These are phyloP conservation scores for Phlebiopsis flavidoalba DNA, from an alignment of 768 basidiomycete species.

Conservation along the genomic window DNA sequence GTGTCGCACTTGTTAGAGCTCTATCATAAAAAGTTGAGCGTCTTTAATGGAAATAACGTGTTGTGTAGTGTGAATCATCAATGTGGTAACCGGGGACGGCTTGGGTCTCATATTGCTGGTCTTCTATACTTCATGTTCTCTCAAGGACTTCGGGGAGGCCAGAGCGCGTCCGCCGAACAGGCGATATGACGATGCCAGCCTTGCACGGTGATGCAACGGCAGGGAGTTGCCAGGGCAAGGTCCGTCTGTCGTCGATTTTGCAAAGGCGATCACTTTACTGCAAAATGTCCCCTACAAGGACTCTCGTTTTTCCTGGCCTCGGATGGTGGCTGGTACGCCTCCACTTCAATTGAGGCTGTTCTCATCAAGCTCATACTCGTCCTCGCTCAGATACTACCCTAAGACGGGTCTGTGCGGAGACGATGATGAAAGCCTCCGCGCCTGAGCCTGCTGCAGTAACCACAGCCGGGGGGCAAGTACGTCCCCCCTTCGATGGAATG, in stretches of 20 bases:
- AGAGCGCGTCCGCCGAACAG: slow-evolving; percentile 63
- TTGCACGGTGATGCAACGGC: slow-evolving; percentile 65
- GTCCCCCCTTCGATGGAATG: slow-evolving; percentile 92
- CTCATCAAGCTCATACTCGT: no score
- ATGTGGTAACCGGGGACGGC: no score
- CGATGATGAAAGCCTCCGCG: slow-evolving; percentile 28
- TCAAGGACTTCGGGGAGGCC: no score
- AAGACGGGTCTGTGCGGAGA: slow-evolving; percentile 32
- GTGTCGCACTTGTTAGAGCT: slow-evolving; percentile 53
- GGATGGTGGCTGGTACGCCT: slow-evolving; percentile 53
- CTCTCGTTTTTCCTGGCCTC: slow-evolving; percentile 73
- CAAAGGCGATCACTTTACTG: slow-evolving; percentile 96
- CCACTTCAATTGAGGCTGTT: background rate
- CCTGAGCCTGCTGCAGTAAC: slow-evolving; percentile 30
- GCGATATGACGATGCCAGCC: slow-evolving; percentile 57
- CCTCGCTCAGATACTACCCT: slow-evolving; percentile 30
- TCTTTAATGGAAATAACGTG: no score
- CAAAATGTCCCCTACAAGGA: slow-evolving; percentile 99
- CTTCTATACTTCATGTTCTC: no score
- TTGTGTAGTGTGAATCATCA: no score
- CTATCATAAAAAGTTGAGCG: slow-evolving; percentile 57
- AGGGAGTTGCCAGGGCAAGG: slow-evolving; percentile 85
- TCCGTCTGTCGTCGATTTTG: slow-evolving; percentile 90
- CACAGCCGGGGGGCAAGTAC: slow-evolving; percentile 71
- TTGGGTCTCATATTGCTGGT: no score